Conservation (phyloP, 768 basidiomycete species). For the Mycena rebaudengoi region DNA sequence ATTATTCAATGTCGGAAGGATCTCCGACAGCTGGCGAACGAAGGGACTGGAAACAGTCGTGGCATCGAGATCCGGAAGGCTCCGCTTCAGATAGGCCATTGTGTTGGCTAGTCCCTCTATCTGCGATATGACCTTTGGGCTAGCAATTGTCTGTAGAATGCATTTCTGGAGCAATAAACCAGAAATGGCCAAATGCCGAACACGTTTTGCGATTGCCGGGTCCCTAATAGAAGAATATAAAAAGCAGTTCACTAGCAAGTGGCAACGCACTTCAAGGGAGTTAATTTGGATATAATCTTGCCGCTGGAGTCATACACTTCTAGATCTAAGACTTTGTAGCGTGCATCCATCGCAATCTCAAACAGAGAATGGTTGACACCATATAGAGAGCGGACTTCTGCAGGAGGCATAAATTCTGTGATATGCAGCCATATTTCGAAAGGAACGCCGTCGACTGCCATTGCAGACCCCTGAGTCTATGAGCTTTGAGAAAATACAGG, state of each 20-base stretch:
- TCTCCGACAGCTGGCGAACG: constrained; percentile 10
- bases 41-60: not conserved
- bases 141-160: not conserved
- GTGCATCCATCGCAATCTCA: constrained; percentile 20
- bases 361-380: constrained; percentile 25
- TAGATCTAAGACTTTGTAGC: constrained; percentile 21
- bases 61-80: not conserved
- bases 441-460: constrained; percentile 17
- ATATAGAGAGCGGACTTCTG: constrained; percentile 6
- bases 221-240: constrained; percentile 5
- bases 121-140: constrained; percentile 4
- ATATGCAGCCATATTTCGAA: constrained; percentile 28
- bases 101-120: constrained; percentile 13
- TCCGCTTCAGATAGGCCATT: constrained; percentile 5
- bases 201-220: constrained; percentile 13
- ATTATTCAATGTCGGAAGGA: not conserved
- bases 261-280: constrained; percentile 1
- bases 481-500: not conserved
- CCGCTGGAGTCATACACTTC: not conserved
- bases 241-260: too few species aligned
- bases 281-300: not conserved
- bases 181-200: constrained; percentile 7
- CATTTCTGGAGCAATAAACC: constrained; percentile 2
- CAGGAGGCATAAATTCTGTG: constrained; percentile 3
- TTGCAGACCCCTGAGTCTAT: not conserved